A percentile compares a stretch with the other conserved stretches of the same genome.
phyloP scores from a whole-genome alignment of 768 basidiomycete species.

The Cubamyces sp. region DNA sequence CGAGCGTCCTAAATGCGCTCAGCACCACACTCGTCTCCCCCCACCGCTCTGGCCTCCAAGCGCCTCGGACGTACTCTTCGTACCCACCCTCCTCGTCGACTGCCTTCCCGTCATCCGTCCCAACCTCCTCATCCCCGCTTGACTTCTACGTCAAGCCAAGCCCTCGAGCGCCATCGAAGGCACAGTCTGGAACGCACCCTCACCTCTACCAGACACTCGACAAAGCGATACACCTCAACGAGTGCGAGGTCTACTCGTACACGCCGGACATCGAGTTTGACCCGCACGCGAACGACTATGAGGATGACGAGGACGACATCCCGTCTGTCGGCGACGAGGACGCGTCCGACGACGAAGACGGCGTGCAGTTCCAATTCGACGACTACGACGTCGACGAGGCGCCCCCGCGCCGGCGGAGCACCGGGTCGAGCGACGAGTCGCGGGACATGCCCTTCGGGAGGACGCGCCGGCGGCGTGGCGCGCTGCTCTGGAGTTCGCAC shows the following conservation, averaged over 20 bases:
- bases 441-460: slow-evolving; percentile 38
- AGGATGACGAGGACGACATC: slow-evolving; percentile 78
- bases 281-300: slow-evolving; percentile 86
- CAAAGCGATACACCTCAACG: slow-evolving; percentile 85
- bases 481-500: slow-evolving; percentile 93
- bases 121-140: slow-evolving; percentile 72
- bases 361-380: slow-evolving; percentile 77
- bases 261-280: slow-evolving; percentile 92
- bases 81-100: slow-evolving; percentile 76
- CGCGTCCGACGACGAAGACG: slow-evolving; percentile 65
- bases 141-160: slow-evolving; percentile 55
- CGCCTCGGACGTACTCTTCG: slow-evolving; percentile 83
- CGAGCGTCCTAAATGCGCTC: slow-evolving; percentile 80
- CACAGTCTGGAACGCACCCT: slow-evolving; percentile 85
- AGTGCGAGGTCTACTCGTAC: slow-evolving; percentile 97
- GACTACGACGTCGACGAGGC: slow-evolving; percentile 75
- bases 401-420: slow-evolving; percentile 32
- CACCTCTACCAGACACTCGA: slow-evolving; percentile 85
- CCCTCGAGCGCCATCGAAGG: slow-evolving; percentile 72
- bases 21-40: slow-evolving; percentile 82
- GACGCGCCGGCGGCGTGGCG: slow-evolving; percentile 65
- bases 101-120: slow-evolving; percentile 76
- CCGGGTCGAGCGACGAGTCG: slow-evolving; percentile 32
- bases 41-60: slow-evolving; percentile 63
- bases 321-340: slow-evolving; percentile 64